Percentiles rank a stretch among this genome's conserved stretches.
Evolutionary conservation across 2,329 filamentous ascomycete genomes (phyloP).

Genomic region (Pochonia chlamydosporia): DNA sequence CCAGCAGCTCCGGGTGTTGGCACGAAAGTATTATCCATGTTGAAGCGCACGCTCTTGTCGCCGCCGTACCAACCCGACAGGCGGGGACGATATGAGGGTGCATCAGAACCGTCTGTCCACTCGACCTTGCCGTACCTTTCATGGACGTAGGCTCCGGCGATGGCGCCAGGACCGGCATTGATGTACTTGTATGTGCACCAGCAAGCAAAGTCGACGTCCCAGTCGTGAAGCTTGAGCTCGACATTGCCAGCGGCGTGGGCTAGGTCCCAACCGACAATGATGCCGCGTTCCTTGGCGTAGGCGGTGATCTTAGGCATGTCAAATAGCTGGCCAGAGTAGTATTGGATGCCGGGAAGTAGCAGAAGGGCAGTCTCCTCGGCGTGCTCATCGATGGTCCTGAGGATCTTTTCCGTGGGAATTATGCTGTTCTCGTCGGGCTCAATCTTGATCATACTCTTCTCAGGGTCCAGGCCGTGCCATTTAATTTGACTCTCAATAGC

Average conservation of each 20-base stretch:
- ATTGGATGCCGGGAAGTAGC: slow-evolving; percentile 82
- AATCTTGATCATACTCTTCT: slow-evolving; percentile 67
- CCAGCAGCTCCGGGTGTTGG: slow-evolving; percentile 74
- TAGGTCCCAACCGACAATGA: slow-evolving; percentile 80
- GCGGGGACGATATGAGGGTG: slow-evolving; percentile 52
- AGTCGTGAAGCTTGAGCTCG: slow-evolving; percentile 72
- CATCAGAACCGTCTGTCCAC: slow-evolving; percentile 27
- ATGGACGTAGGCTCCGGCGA: slow-evolving; percentile 77
- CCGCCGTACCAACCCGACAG: slow-evolving; percentile 85
- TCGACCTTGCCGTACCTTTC: slow-evolving; percentile 60
- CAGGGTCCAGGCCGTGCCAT: slow-evolving; percentile 62
- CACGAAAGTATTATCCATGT: slow-evolving; percentile 76
- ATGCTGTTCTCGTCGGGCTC: slow-evolving; percentile 55
- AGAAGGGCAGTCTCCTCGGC: slow-evolving; percentile 68
- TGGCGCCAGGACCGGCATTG: slow-evolving; percentile 77
- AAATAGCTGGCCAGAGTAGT: slow-evolving; percentile 85
- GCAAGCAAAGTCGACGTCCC: slow-evolving; percentile 84
- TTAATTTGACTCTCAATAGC: slow-evolving; percentile 76
- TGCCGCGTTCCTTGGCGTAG: slow-evolving; percentile 64
- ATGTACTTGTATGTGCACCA: slow-evolving; percentile 97
- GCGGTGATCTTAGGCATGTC: slow-evolving; percentile 76
- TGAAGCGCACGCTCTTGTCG: slow-evolving; percentile 69
- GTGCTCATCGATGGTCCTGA: slow-evolving; percentile 68
- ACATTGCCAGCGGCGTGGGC: slow-evolving; percentile 86
- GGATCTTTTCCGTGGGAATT: slow-evolving; percentile 65